Evolutionary conservation across 495 filamentous ascomycete species (phyloP).

Genomic region (Apiosordaria backusii): DNA sequence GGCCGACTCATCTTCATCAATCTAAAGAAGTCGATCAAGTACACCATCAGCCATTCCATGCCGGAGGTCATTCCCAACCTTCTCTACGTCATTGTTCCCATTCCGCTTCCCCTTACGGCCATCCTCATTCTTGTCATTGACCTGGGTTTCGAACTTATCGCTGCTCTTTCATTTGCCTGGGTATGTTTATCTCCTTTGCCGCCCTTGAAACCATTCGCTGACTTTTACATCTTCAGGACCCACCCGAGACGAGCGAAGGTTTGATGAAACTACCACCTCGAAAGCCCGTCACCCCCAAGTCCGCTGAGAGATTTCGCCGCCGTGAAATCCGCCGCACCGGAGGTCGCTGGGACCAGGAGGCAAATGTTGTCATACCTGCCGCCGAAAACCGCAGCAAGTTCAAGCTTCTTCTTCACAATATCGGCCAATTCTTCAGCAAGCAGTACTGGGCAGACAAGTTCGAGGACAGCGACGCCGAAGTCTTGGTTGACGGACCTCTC

Average conservation of each 20-base stretch:
- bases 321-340: conserved; percentile 27
- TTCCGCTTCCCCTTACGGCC: conserved; percentile 20
- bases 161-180: conserved; percentile 23
- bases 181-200: not conserved
- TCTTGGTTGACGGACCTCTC: conserved; percentile 31
- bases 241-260: conserved; percentile 23
- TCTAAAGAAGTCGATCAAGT: conserved; percentile 55
- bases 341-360: conserved; percentile 29
- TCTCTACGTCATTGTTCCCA: conserved; percentile 21
- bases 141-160: conserved; percentile 22
- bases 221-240: conserved; percentile 3
- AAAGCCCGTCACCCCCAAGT: conserved; percentile 31
- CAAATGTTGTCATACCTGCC: conserved; percentile 21
- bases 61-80: conserved; percentile 23
- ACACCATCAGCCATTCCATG: conserved; percentile 22
- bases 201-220: not conserved
- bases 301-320: conserved; percentile 27
- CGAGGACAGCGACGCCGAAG: conserved; percentile 31
- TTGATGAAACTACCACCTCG: conserved; percentile 32
- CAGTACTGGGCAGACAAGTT: conserved; percentile 31
- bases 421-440: conserved; percentile 21
- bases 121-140: conserved; percentile 25
- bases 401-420: conserved; percentile 16
- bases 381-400: conserved; percentile 23
- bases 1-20: conserved; percentile 65